Evolutionary conservation across 352 stramenopile species (phyloP), one percentile per base, ranked within the genome.

Genomic region (Pythium oligandrum): DNA sequence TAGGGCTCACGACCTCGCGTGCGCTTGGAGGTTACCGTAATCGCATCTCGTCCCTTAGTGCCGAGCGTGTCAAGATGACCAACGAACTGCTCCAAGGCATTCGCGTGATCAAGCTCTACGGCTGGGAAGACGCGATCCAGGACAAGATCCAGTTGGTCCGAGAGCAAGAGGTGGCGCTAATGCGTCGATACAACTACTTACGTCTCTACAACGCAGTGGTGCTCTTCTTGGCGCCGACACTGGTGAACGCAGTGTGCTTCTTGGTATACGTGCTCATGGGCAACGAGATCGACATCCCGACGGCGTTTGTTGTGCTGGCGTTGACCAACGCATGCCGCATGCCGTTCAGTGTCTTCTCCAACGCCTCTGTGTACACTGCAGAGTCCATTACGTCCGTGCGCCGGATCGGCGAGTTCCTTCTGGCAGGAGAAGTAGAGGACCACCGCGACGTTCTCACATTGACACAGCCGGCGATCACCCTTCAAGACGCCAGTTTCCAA

Each of bases 71-170:
- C 9, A 95, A 96, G 65, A 83, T 97, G 55, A 94, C 93, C 35
- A 96, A 90, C 37, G 93, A 98, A 69, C 83, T 95, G 5, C 66
- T 98, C 3, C 64, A 86, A 7, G 93, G 91, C 6, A 91, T 96
- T 33, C 72, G 88, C 38, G 83, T 88, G 39, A 83, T 97, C 54
- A 97, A 97, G 61, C 92, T 96, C 59, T 95, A 96, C 59, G 83
- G 78, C 5, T 97, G 87, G 87, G 71, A 83, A 46, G 61, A 75
- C 10, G 80, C 66, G 8, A 48, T 82, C 4, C 66, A 66, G 9
- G 62, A 34, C 11, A 73, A 68, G 10, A 66, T 86, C 5, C 59
- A 74, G 44, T 43, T 46, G 4, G 72, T 88, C 31, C 73, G 78
- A 6, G 55, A 51, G 0, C 46, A 48, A 6, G 75, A 86, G 57